phyloP scores from a whole-genome alignment of 805 yeast species.

The Sugiyamaella marilandica region DNA sequence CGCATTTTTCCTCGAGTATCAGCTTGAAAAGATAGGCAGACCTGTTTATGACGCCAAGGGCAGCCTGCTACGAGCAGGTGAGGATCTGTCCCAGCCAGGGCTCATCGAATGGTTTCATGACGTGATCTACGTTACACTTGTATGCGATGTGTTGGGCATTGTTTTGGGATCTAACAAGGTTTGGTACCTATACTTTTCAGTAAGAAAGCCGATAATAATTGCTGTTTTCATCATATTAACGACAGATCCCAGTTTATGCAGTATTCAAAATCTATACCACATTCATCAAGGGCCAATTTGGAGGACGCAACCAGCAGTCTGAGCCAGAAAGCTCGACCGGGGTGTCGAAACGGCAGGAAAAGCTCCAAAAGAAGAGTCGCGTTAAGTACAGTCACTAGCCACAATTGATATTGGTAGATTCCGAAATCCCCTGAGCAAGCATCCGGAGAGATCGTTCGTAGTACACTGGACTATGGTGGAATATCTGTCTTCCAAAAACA shows the following conservation, averaged over 20 bases:
- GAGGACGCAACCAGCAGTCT: constrained; percentile 15
- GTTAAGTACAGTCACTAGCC: not conserved
- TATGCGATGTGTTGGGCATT: constrained; percentile 50
- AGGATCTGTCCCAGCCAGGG: constrained; percentile 57
- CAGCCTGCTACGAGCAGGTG: constrained; percentile 50
- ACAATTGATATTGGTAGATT: not conserved
- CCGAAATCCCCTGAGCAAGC: constrained; percentile 36
- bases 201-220: constrained; percentile 16
- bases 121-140: constrained; percentile 59
- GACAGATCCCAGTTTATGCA: constrained; percentile 47
- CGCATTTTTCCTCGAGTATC: constrained; percentile 42
- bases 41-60: constrained; percentile 48
- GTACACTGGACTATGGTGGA: constrained; percentile 33
- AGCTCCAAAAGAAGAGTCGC: constrained; percentile 34
- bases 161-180: constrained; percentile 52
- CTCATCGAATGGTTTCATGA: constrained; percentile 72
- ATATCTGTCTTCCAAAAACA: constrained; percentile 30
- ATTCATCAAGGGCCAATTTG: constrained; percentile 29
- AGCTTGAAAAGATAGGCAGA: constrained; percentile 56
- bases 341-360: constrained; percentile 36
- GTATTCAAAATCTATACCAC: constrained; percentile 43
- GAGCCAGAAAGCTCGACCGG: constrained; percentile 11
- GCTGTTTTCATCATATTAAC: constrained; percentile 1
- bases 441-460: constrained; percentile 31
- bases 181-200: constrained; percentile 50